Evolutionary conservation across 2,329 filamentous ascomycete genomes (phyloP), one percentile per base, ranked within the genome.

Genomic region (Amphichorda felina): DNA sequence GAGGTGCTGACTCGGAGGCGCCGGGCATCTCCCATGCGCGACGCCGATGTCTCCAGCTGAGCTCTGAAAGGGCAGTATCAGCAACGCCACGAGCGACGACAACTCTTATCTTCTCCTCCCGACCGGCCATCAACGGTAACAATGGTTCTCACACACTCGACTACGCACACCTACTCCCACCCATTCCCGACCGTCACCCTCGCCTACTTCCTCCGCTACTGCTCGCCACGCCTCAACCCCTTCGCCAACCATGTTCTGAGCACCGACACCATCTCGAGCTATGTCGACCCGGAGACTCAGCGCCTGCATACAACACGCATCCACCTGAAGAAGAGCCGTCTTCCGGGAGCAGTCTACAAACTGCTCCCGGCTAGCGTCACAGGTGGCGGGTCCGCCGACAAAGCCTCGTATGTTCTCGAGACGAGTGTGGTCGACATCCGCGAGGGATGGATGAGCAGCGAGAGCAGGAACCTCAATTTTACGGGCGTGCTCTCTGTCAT

Each of bases 191-290:
- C 83, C 55, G 84, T 91, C 42, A 86, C 83, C 33, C 79, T 91
- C 56, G 84, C 84, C 61, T 91, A 86, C 70, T 91, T 89, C 61
- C 79, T 91, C 34, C 82, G 84, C 45, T 91, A 91, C 61, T 86
- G 82, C 40, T 75, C 70, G 5, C 70, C 71, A 21, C 65, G 73
- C 44, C 62, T 73, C 44, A 91, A 89, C 51, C 84, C 84, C 6
- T 88, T 89, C 63, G 79, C 79, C 45, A 77, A 73, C 43, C 84
- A 91, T 62, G 84, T 91, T 36, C 66, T 87, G 47, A 85, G 81
- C 51, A 87, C 82, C 56, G 84, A 91, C 57, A 86, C 82, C 49
- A 84, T 91, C 55, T 74, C 75, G 33, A 80, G 77, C 44, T 66
- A 72, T 55, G 74, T 85, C 58, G 83, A 89, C 56, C 69, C 78